phyloP scores from a whole-genome alignment of 169 alveolate species.

The Theileria equi region DNA sequence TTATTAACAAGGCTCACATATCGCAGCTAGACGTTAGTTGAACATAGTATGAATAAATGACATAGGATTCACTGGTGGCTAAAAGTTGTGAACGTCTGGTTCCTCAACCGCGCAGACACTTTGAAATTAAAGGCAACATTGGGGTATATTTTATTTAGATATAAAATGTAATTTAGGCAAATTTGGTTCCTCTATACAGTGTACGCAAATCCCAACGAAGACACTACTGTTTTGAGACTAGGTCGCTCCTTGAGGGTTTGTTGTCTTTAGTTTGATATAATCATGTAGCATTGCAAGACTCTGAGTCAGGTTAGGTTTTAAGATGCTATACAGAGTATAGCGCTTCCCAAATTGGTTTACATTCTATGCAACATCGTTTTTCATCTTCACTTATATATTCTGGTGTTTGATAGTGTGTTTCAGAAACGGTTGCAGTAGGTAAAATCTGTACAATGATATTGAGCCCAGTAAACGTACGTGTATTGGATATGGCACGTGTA shows the following conservation, averaged over 20 bases:
- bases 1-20: constrained; percentile 9
- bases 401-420: constrained; percentile 61
- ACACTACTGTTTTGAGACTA: neutral
- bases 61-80: neutral
- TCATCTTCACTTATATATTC: constrained; percentile 37
- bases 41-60: no score
- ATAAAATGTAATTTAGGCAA: neutral
- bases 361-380: constrained; percentile 54
- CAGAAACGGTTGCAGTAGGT: constrained; percentile 13
- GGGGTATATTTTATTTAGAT: neutral
- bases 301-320: no score
- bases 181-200: neutral
- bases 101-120: neutral
- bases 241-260: neutral
- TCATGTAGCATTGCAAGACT: neutral
- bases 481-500: constrained; percentile 55
- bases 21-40: constrained; percentile 46
- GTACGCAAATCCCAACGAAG: neutral
- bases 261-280: neutral
- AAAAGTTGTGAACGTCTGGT: neutral
- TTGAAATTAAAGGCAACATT: neutral
- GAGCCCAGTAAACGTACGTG: constrained; percentile 14
- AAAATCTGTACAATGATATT: constrained; percentile 3
- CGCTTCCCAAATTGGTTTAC: constrained; percentile 63
- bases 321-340: constrained; percentile 1